Conservation (phyloP, 192 early-diverging fungal species). For the Coemansia sp. region DNA sequence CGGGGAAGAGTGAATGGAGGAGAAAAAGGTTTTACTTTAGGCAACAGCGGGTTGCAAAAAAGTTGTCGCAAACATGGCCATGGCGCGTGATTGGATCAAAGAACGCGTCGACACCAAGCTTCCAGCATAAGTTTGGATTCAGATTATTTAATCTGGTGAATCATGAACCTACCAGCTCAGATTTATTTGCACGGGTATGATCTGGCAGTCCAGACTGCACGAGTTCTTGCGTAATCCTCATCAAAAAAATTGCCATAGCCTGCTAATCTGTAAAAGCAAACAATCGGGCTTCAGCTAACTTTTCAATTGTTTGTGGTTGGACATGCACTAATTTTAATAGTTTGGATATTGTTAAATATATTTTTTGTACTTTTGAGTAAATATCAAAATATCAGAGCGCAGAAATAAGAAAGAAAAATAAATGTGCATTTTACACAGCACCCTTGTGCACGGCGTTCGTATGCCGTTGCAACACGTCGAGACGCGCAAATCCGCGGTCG, state of each 20-base stretch:
- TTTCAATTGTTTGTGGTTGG: not conserved
- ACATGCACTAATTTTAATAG: no score
- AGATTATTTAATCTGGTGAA: no score
- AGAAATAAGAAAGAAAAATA: slow-evolving; percentile 7
- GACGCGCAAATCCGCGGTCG: slow-evolving; percentile 54
- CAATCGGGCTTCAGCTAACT: not conserved
- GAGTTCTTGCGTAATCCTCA: no score
- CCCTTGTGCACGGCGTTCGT: slow-evolving; percentile 38
- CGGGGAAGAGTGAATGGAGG: not conserved
- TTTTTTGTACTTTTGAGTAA: slow-evolving; percentile 15
- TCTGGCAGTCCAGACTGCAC: no score
- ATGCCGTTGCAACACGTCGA: slow-evolving; percentile 59
- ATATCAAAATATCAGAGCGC: not conserved
- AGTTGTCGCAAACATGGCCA: not conserved
- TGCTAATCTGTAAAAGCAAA: no score
- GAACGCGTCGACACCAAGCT: not conserved
- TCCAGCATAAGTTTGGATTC: no score
- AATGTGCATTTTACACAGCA: not conserved
- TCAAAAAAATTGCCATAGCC: no score
- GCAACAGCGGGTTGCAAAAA: not conserved
- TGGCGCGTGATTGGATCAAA: not conserved
- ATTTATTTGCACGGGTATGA: no score
- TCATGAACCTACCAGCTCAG: no score
- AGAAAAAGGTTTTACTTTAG: slow-evolving; percentile 5
- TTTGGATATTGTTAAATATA: not conserved